Percentiles rank a stretch among this genome's conserved stretches.
phyloP scores from a whole-genome alignment of 2,329 filamentous ascomycete genomes.

The Zymoseptoria passerinii region DNA sequence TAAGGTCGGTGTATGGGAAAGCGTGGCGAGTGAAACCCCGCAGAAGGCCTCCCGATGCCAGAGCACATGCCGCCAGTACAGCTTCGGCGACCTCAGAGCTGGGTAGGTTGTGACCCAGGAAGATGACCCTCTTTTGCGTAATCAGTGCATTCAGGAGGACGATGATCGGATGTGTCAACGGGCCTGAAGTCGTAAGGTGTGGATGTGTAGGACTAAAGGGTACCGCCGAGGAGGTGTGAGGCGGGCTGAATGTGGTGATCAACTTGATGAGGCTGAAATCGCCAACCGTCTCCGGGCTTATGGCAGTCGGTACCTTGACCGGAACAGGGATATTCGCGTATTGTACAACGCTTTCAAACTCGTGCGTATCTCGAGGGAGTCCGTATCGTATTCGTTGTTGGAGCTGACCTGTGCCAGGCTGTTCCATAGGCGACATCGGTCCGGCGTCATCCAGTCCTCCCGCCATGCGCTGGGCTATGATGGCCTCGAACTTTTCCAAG shows the following conservation, averaged over 20 bases:
- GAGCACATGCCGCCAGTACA: constrained; percentile 91
- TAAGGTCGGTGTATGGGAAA: constrained; percentile 95
- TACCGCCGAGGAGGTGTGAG: constrained; percentile 74
- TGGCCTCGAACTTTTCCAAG: constrained; percentile 92
- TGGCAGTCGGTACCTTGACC: constrained; percentile 88
- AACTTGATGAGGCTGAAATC: constrained; percentile 97
- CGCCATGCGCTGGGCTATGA: constrained; percentile 74
- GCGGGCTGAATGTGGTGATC: constrained; percentile 83
- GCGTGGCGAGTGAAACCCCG: constrained; percentile 91
- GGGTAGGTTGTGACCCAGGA: constrained; percentile 88
- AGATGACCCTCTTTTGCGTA: constrained; percentile 93
- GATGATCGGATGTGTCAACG: constrained; percentile 86
- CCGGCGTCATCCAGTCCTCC: constrained; percentile 45
- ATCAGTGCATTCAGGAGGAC: constrained; percentile 89
- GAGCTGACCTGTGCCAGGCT: constrained; percentile 35
- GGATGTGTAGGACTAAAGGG: constrained; percentile 72
- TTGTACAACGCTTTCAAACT: constrained; percentile 90
- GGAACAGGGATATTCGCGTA: constrained; percentile 97
- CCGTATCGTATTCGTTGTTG: constrained; percentile 52
- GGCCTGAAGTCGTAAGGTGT: constrained; percentile 85
- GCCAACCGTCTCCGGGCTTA: constrained; percentile 91
- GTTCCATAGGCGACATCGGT: constrained; percentile 7
- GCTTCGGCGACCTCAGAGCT: constrained; percentile 95
- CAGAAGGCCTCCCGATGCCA: constrained; percentile 85
- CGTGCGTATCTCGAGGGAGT: constrained; percentile 88